Base-by-base conservation (phyloP, 1,284 basidiomycete genomes). In the Pseudozyma thailandica region DNA sequence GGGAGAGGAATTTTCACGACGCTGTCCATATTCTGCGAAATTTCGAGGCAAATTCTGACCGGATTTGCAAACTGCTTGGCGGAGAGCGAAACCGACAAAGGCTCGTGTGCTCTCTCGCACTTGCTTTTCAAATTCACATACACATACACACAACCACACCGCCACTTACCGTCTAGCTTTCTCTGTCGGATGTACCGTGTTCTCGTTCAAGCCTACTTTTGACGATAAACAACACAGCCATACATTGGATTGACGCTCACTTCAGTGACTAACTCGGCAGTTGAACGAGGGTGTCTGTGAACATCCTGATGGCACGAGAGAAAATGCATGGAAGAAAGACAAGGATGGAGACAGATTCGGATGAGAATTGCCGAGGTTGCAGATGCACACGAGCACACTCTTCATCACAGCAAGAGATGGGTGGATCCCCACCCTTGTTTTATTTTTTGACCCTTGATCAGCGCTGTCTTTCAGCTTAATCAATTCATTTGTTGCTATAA, bases 21-120 rank as follows among this genome's bases (percentile, higher is more conserved):
- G 12, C 31, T 33, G 31, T 33, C 31, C 12, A 16, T 10, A 16
- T 23, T 42, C 25, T 42, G 6, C 39, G 2, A 28, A 44, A 25
- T 18, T 18, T 33, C 20, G 31, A 33, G n/a, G 8, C 20, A 18
- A 6, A 23, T n/a, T n/a, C n/a, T n/a, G n/a, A n/a, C n/a, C n/a
- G n/a, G n/a, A n/a, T n/a, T n/a, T n/a, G n/a, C n/a, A 50, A 28
- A 38, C 27, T 31, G 48, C 27, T 31, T 25, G 26, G 37, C 48
- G 28, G 37, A 45, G 33, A 8, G 35, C 33, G 51, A 53, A 39
- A 53, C 43, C 42, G 42, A 45, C 23, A 44, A 21, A n/a, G 43
- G 51, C 43, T 53, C 51, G 43, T 20, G 43, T 53, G 43, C 15
- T 15, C n/a, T n/a, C n/a, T n/a, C n/a, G n/a, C n/a, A n/a, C n/a